These are phyloP conservation scores for Neopestalotiopsis sp. DNA, from an alignment of 2,329 filamentous ascomycete species.

Conservation along the genomic window DNA sequence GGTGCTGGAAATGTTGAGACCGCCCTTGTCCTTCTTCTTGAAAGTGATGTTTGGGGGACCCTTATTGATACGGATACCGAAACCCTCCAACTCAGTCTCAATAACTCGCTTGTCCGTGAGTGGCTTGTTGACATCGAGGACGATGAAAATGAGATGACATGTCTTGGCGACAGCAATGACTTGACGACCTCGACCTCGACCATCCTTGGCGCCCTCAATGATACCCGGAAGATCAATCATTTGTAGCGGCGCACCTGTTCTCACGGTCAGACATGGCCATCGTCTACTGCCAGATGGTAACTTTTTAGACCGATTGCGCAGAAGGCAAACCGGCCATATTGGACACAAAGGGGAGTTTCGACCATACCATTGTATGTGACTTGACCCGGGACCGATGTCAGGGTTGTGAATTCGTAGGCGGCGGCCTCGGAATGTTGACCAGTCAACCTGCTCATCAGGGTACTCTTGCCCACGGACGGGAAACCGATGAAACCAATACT, in stretches of 20 bases:
- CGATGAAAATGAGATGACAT: constrained; percentile 98
- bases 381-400: constrained; percentile 96
- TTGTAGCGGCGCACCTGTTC: constrained; percentile 83
- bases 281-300: not conserved
- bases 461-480: constrained; percentile 97
- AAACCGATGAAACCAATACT: constrained; percentile 98
- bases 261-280: not conserved
- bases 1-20: constrained; percentile 94
- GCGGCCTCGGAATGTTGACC: constrained; percentile 97
- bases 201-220: constrained; percentile 97
- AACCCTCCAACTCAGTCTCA: constrained; percentile 93
- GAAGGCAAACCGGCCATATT: not conserved
- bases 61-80: constrained; percentile 98
- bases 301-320: not conserved
- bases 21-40: constrained; percentile 99
- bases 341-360: constrained; percentile 4
- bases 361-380: constrained; percentile 83
- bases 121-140: constrained; percentile 97
- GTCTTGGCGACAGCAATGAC: constrained; percentile 99
- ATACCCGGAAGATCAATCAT: constrained; percentile 99
- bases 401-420: constrained; percentile 97
- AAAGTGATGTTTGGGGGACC: constrained; percentile 97
- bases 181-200: constrained; percentile 94
- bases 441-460: constrained; percentile 91
- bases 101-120: constrained; percentile 96